A percentile compares a stretch with the other conserved stretches of the same genome.
These are phyloP conservation scores for Boletus rubescentipes DNA, from an alignment of 768 basidiomycete genomes.

Conservation along the genomic window DNA sequence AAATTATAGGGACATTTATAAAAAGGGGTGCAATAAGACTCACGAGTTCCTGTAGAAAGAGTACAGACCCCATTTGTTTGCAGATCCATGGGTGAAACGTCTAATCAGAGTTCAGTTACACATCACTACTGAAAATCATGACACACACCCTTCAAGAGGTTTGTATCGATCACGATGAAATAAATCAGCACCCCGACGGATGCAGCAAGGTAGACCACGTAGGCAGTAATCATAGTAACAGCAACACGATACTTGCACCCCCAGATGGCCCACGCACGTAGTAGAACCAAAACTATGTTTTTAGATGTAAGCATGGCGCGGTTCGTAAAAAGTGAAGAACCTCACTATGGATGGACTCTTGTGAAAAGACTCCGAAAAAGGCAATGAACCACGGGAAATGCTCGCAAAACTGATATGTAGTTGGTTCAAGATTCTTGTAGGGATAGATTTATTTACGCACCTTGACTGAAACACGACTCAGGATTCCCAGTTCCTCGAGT, in stretches of 20 bases:
- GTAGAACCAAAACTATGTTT: constrained; percentile 12
- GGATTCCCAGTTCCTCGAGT: constrained; percentile 14
- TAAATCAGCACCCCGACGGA: not conserved
- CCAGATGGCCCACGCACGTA: constrained; percentile 20
- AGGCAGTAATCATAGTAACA: not conserved
- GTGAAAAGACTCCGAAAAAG: not conserved
- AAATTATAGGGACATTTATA: not conserved
- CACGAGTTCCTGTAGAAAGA: not conserved
- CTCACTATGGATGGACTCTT: constrained; percentile 17
- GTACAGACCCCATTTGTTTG: not conserved
- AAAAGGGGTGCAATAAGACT: not conserved
- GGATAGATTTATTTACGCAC: not conserved
- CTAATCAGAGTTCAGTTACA: not conserved
- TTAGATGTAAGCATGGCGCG: not conserved
- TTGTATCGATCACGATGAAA: not conserved
- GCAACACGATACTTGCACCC: not conserved
- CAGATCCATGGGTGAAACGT: not conserved
- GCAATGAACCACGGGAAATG: not conserved
- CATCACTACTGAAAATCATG: not conserved
- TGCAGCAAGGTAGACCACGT: constrained; percentile 2
- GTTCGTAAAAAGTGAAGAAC: not conserved
- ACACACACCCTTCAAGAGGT: not conserved
- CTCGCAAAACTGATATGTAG: constrained; percentile 8
- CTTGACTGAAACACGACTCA: constrained; percentile 1
- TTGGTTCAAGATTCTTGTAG: not conserved